Evolutionary conservation across 2,329 filamentous ascomycete genomes (phyloP).

Genomic region (Arthrobotrys megalospora): DNA sequence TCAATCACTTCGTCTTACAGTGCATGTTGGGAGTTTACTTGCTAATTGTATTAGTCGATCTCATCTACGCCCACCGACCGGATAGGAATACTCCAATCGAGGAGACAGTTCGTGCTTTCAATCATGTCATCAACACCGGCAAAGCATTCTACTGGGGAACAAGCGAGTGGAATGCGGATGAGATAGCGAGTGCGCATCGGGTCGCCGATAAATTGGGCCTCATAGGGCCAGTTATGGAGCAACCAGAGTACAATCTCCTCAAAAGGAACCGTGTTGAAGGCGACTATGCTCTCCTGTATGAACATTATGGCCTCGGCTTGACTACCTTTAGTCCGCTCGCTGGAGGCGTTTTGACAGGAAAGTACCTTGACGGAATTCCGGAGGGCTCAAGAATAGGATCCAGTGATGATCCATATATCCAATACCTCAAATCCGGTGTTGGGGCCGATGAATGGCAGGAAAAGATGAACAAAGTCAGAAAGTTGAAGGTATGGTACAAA

Average conservation of each 20-base stretch:
- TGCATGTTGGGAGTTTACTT: not conserved
- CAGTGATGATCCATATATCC: slow-evolving; percentile 73
- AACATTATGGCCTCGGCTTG: slow-evolving; percentile 74
- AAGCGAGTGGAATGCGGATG: slow-evolving; percentile 77
- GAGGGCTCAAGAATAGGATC: slow-evolving; percentile 74
- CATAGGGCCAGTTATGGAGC: slow-evolving; percentile 77
- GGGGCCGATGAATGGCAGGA: slow-evolving; percentile 43
- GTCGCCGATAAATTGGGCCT: slow-evolving; percentile 75
- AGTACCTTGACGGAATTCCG: slow-evolving; percentile 77
- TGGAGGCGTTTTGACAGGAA: slow-evolving; percentile 76
- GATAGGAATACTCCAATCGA: slow-evolving; percentile 79
- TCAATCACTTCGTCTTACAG: not conserved
- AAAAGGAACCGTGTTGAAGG: slow-evolving; percentile 75
- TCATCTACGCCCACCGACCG: slow-evolving; percentile 79
- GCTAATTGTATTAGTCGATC: slow-evolving; percentile 70
- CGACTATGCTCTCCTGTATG: slow-evolving; percentile 75
- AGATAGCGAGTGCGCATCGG: slow-evolving; percentile 76
- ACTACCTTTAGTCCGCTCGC: slow-evolving; percentile 77
- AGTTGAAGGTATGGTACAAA: slow-evolving; percentile 41
- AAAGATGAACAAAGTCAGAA: slow-evolving; percentile 63
- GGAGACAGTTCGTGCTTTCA: slow-evolving; percentile 79
- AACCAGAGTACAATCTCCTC: slow-evolving; percentile 78
- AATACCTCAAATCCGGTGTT: slow-evolving; percentile 67
- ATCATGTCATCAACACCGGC: slow-evolving; percentile 78
- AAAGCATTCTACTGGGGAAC: slow-evolving; percentile 81